Evolutionary conservation across 441 rosid species (phyloP).

Genomic region (Biscutella auriculata): DNA sequence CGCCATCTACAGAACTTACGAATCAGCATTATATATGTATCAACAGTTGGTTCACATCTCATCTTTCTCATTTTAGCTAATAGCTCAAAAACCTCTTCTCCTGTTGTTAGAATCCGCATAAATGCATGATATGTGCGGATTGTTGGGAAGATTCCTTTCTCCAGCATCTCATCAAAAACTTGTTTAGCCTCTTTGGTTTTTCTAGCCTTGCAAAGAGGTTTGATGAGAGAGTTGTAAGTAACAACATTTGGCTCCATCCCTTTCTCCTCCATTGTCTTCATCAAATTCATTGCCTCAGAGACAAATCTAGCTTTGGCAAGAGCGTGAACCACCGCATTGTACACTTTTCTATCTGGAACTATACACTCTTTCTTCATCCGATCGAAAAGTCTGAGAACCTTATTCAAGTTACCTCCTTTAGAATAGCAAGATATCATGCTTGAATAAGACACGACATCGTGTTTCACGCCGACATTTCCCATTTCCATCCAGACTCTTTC

Average conservation of each 20-base stretch:
- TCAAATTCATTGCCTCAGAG: constrained; percentile 46
- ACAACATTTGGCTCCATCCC: constrained; percentile 54
- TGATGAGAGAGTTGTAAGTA: constrained; percentile 72
- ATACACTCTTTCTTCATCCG: constrained; percentile 48
- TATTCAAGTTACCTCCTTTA: constrained; percentile 50
- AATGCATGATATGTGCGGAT: constrained; percentile 72
- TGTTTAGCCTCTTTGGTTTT: constrained; percentile 49
- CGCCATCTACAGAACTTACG: constrained; percentile 82
- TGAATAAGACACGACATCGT: constrained; percentile 66
- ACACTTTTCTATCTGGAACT: constrained; percentile 73
- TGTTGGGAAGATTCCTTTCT: constrained; percentile 43
- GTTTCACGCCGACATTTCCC: constrained; percentile 42
- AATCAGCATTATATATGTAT: constrained; percentile 75
- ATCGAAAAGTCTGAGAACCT: constrained; percentile 58
- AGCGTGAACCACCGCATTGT: constrained; percentile 72
- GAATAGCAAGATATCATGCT: constrained; percentile 74
- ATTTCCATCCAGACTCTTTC: constrained; percentile 83
- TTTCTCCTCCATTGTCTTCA: constrained; percentile 67
- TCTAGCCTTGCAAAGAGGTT: constrained; percentile 62
- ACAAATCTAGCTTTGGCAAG: constrained; percentile 66
- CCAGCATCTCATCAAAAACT: constrained; percentile 59
- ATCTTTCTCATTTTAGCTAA: constrained; percentile 57
- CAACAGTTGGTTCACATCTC: constrained; percentile 59
- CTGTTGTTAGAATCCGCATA: constrained; percentile 43
- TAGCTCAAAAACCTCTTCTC: constrained; percentile 63